phyloP scores from a whole-genome alignment of 805 yeast species.

The Clavispora santaluciae region DNA sequence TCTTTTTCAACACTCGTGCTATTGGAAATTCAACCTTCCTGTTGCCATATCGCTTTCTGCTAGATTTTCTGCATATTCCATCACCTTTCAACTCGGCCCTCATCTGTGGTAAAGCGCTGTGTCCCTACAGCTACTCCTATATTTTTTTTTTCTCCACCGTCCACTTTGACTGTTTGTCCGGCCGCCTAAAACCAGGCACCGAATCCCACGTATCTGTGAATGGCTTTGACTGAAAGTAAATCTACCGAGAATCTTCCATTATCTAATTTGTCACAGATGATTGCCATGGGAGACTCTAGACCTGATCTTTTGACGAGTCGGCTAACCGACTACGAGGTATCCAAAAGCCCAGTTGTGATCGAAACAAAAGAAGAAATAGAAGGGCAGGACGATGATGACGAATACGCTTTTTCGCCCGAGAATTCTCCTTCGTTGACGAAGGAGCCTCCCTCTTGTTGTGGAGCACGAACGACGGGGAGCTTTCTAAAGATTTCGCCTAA shows the following conservation, averaged over 20 bases:
- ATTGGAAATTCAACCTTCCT: neutral
- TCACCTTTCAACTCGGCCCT: neutral
- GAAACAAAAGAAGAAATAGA: neutral
- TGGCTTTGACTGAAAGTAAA: neutral
- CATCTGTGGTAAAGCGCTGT: neutral
- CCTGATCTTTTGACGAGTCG: neutral
- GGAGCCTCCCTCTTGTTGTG: neutral
- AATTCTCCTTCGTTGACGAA: neutral
- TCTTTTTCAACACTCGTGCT: conserved; percentile 1
- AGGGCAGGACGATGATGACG: neutral
- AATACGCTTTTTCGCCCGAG: neutral
- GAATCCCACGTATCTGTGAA: neutral
- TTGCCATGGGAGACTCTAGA: neutral
- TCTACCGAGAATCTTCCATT: neutral
- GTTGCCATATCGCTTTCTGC: neutral
- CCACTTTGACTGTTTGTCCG: neutral
- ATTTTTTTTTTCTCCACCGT: neutral
- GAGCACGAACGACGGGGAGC: too few relatives aligned
- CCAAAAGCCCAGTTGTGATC: neutral
- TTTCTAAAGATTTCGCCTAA: neutral
- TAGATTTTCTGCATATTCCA: neutral
- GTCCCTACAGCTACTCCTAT: neutral
- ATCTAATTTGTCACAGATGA: neutral
- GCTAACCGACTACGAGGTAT: neutral
- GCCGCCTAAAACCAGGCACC: neutral